phyloP scores from a whole-genome alignment of 306 rosid genomes.

The Cicer arietinum region DNA sequence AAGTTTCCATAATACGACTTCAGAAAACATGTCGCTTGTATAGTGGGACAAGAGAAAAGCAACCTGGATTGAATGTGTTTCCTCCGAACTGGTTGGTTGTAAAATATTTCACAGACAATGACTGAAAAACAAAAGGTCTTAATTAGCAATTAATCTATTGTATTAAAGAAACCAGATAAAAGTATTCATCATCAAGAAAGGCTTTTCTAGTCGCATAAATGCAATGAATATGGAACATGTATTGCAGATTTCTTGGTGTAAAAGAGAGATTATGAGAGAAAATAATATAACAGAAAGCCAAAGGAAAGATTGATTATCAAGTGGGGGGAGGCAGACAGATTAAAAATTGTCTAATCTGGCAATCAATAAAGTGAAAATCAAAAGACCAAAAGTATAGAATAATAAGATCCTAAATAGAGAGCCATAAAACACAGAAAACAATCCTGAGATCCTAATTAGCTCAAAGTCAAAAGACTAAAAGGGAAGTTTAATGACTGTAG shows the following conservation, averaged over 20 bases:
- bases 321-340: background rate
- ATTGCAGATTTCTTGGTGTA: constrained; percentile 9
- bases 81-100: constrained; percentile 98
- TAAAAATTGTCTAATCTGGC: background rate
- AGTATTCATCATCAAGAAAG: constrained; percentile 21
- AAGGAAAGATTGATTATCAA: constrained; percentile 1
- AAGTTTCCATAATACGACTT: constrained; percentile 40
- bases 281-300: constrained; percentile 36
- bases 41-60: constrained; percentile 32
- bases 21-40: constrained; percentile 38
- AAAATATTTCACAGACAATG: constrained; percentile 84
- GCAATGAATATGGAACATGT: constrained; percentile 26
- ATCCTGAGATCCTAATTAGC: constrained; percentile 27
- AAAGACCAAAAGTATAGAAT: background rate
- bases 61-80: constrained; percentile 85
- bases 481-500: background rate
- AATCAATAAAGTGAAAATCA: constrained; percentile 33
- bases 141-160: constrained; percentile 38
- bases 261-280: constrained; percentile 35
- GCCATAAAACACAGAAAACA: constrained; percentile 2
- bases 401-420: background rate
- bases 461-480: constrained; percentile 15
- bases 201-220: constrained; percentile 32
- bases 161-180: constrained; percentile 21
- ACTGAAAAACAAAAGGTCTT: constrained; percentile 53